These are phyloP conservation scores for Colletotrichum shisoi DNA, from an alignment of 2,329 filamentous ascomycete species.

Conservation along the genomic window DNA sequence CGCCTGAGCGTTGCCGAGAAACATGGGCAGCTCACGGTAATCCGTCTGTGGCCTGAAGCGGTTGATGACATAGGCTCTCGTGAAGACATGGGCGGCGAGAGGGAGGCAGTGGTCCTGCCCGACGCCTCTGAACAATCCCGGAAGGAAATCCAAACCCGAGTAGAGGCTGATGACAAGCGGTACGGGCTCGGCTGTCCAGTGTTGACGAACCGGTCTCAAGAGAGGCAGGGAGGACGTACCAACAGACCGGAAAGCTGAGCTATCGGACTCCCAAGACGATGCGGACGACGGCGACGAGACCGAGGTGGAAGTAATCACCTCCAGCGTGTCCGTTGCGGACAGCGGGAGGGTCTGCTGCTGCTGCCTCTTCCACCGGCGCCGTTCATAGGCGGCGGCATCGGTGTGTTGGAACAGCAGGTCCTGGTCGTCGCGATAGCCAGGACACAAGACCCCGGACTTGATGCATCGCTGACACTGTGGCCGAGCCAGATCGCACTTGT, in stretches of 20 bases:
- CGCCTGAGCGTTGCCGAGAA: conserved; percentile 51
- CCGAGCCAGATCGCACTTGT: conserved; percentile 52
- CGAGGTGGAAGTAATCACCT: conserved; percentile 7
- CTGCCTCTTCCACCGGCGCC: conserved; percentile 48
- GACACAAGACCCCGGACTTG: conserved; percentile 53
- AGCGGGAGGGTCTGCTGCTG: conserved; percentile 23
- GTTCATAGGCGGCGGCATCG: conserved; percentile 41
- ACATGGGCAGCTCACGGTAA: conserved; percentile 48
- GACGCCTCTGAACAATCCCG: conserved; percentile 44
- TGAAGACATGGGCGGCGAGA: conserved; percentile 53
- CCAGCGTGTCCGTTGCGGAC: conserved; percentile 1
- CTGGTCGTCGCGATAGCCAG: conserved; percentile 52
- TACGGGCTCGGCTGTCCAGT: conserved; percentile 52
- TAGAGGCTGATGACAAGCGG: conserved; percentile 53
- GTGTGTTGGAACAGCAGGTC: conserved; percentile 53
- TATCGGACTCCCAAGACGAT: neutral
- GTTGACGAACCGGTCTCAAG: conserved; percentile 43
- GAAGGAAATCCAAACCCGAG: conserved; percentile 48
- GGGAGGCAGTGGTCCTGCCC: conserved; percentile 49
- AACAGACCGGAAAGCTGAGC: neutral
- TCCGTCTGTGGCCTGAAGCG: conserved; percentile 46
- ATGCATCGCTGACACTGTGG: conserved; percentile 52
- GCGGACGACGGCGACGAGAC: conserved; percentile 16
- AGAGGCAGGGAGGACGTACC: conserved; percentile 1
- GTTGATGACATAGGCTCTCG: conserved; percentile 52